These are phyloP conservation scores for Vachellia pachyceras DNA, from an alignment of 306 rosid genomes.

Conservation along the genomic window DNA sequence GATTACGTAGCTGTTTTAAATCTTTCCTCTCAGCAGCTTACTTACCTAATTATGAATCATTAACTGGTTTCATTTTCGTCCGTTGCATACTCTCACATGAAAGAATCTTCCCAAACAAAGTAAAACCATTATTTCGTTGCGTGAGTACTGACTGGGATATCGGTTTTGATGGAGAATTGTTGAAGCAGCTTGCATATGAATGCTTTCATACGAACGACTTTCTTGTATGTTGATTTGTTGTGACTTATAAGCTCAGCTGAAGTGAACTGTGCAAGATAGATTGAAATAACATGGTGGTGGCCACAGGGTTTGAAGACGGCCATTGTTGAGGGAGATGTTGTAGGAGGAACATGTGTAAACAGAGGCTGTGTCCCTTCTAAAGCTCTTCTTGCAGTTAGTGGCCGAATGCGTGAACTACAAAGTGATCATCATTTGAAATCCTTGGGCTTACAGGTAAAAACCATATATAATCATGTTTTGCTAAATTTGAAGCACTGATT, in stretches of 20 bases:
- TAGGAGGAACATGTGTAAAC: constrained; percentile 98
- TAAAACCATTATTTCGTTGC: not conserved
- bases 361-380: constrained; percentile 99
- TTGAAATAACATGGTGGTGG: constrained; percentile 20
- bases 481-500: constrained; percentile 4
- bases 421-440: constrained; percentile 89
- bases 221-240: not conserved
- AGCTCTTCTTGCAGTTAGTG: constrained; percentile 98
- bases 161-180: not conserved
- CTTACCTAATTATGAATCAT: not conserved
- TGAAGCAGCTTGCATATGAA: not conserved
- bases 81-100: not conserved
- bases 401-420: constrained; percentile 95
- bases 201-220: not conserved
- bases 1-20: not conserved
- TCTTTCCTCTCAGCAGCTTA: not conserved
- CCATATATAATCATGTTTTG: not conserved
- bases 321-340: constrained; percentile 96
- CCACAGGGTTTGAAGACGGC: constrained; percentile 96
- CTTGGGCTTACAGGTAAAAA: constrained; percentile 84
- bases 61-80: not conserved
- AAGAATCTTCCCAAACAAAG: not conserved
- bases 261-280: not conserved
- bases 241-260: constrained; percentile 1
- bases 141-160: not conserved